Percentiles rank a stretch among this genome's conserved stretches.
Evolutionary conservation across 2,329 filamentous ascomycete species (phyloP).

Genomic region (Phyllosticta ampelicida): DNA sequence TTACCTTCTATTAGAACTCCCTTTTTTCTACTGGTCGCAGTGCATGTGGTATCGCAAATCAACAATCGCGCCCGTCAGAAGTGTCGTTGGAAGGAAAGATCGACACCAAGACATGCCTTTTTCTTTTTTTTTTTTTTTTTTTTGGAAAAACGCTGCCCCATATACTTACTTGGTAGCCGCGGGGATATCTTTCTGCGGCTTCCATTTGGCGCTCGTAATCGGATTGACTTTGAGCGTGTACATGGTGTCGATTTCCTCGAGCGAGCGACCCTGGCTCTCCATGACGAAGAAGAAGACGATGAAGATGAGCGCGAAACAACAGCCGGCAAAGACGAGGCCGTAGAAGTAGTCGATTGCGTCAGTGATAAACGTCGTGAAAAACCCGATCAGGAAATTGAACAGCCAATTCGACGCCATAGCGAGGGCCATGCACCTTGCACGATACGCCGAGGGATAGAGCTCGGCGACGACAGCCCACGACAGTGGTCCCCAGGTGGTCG

Average conservation of each 20-base stretch:
- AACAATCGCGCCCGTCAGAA: no score
- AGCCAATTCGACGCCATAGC: slow-evolving; percentile 27
- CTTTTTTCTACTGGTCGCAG: no score
- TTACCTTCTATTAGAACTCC: no score
- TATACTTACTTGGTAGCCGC: neutral
- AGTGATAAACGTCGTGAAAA: slow-evolving; percentile 39
- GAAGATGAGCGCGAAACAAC: slow-evolving; percentile 22
- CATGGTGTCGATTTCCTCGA: slow-evolving; percentile 39
- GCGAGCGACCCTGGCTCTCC: slow-evolving; percentile 25
- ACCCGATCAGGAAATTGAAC: slow-evolving; percentile 27
- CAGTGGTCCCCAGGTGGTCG: slow-evolving; percentile 23
- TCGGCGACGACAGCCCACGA: slow-evolving; percentile 27
- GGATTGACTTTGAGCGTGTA: slow-evolving; percentile 53
- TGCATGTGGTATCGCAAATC: no score
- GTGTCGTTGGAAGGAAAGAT: no score
- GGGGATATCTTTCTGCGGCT: slow-evolving; percentile 17
- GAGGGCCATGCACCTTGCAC: slow-evolving; percentile 29
- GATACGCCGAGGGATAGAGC: slow-evolving; percentile 24
- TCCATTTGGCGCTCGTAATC: slow-evolving; percentile 47
- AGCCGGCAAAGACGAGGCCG: slow-evolving; percentile 30
- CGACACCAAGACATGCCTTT: no score
- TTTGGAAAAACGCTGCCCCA: no score
- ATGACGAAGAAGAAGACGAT: slow-evolving; percentile 31
- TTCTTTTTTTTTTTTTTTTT: no score
- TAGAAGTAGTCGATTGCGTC: slow-evolving; percentile 29